Base-by-base conservation (phyloP, 805 yeast species). In the Lipomyces kockii region DNA sequence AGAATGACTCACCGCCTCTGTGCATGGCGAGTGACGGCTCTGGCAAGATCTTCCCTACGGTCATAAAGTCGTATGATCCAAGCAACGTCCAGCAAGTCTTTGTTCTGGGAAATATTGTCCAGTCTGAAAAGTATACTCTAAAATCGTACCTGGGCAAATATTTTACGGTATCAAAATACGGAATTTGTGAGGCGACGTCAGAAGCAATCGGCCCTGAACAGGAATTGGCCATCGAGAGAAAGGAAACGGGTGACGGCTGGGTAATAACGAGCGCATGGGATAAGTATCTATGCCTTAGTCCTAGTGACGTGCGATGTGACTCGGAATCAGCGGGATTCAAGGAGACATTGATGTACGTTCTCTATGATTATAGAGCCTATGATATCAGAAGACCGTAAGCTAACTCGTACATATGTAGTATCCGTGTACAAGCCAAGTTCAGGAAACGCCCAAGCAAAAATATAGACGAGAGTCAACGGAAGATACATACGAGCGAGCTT, bases 151-250 rank as follows among this genome's bases (percentile, higher is more conserved):
- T 67, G 22, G 79, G 78, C 0, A 75, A 74, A 59, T 80, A 77
- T 63, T 62, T 78, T 6, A 61, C 74, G 4, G 66, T 71, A 17
- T 65, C 69, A 7, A 69, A 66, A 27, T 32, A 54, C 8, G 76
- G 74, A 5, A 20, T 32, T 0, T 59, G 76, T 2, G 74, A 72
- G 34, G 78, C 78, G 49, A 72, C 74, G 25, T 69, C 77, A 39
- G 76, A 76, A 17, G 82, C 83, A 0, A 76, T 80, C 27, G 78
- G 80, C 2, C 73, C 72, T 2, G 72, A 70, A 2, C 76, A 80
- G 64, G 75, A 72, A 32, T 72, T 80, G 49, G 66, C 29, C 6
- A 66, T 77, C 4, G 46, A 53, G 29, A 54, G 43, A 3, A 35
- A 43, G 1, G 64, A 56, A 11, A 34, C 22, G 5, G 70, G 55